Evolutionary conservation across 371 early-diverging fungal species (phyloP).

Genomic region (Mortierella polycephala): DNA sequence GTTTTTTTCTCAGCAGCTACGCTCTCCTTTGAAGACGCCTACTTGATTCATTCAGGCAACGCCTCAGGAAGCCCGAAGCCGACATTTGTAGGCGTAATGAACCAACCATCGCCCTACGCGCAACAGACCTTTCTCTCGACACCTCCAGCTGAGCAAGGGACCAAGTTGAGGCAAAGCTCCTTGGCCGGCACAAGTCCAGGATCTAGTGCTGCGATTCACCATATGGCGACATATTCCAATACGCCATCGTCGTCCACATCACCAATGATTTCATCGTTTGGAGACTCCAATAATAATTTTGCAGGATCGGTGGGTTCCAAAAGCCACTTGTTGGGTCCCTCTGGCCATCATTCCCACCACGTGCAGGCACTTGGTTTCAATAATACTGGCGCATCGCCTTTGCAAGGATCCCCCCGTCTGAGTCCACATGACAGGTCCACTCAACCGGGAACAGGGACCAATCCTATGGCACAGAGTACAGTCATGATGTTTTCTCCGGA

Average conservation of each 20-base stretch:
- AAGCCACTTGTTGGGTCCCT: no score
- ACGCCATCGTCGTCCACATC: slow-evolving; percentile 28
- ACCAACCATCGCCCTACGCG: slow-evolving; percentile 14
- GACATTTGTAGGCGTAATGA: slow-evolving; percentile 22
- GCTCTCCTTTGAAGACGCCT: slow-evolving; percentile 72
- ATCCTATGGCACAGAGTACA: slow-evolving; percentile 43
- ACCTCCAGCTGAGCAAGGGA: slow-evolving; percentile 22
- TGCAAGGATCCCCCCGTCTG: slow-evolving; percentile 1
- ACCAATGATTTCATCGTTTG: slow-evolving; percentile 29
- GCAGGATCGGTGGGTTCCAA: background rate
- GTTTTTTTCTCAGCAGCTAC: slow-evolving; percentile 51
- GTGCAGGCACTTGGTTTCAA: slow-evolving; percentile 1
- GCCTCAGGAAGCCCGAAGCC: slow-evolving; percentile 55
- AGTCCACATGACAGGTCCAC: slow-evolving; percentile 1
- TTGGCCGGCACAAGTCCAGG: slow-evolving; percentile 27
- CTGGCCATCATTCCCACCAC: slow-evolving; percentile 2
- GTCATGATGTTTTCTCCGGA: slow-evolving; percentile 66
- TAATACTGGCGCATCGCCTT: background rate
- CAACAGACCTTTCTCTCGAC: slow-evolving; percentile 50
- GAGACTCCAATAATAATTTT: slow-evolving; percentile 8
- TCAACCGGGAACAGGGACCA: background rate
- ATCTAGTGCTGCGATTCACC: background rate
- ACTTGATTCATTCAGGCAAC: slow-evolving; percentile 65
- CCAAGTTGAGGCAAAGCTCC: slow-evolving; percentile 17
- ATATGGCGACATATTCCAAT: slow-evolving; percentile 16